Base-by-base conservation (phyloP, 2,329 filamentous ascomycete genomes). In the Venturiaceae sp. region DNA sequence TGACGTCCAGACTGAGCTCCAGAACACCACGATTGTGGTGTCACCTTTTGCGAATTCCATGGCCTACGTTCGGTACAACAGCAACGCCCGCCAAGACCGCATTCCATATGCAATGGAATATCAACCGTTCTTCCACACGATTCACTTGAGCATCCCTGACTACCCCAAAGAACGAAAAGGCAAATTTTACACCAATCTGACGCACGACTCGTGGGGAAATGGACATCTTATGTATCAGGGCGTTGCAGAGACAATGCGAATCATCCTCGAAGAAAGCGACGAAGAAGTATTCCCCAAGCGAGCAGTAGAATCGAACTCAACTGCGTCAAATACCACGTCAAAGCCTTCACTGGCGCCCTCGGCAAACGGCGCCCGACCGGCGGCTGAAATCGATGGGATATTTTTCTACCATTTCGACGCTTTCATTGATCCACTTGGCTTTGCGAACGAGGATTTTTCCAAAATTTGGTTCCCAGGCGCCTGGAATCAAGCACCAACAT, bases 401-500 rank as follows among this genome's bases (percentile, higher is more conserved):
- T 61, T 70, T 14, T 69, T 66, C 60, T 69, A 64, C 60, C 68
- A 71, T 56, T 71, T 69, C 55, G 69, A 71, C 58, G 67, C 67
- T 5, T 71, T 68, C 68, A 62, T 71, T 53, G 65, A 69, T 55
- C 69, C 69, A 3, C 58, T 70, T 30, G 63, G 55, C 14, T 71
- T 63, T 53, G 59, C 55, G 26, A 62, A 62, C 58, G 64, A 64
- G 63, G 63, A 69, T 60, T 64, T 62, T 26, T 60, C 61, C 9
- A 66, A 66, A 26, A 68, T 70, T 46, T 67, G 66, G 63, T 63
- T 68, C 58, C 67, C 65, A n/a, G 53, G 64, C 55, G 61, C 62
- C 62, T n/a, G n/a, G n/a, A n/a, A n/a, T n/a, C 44, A 61, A 3
- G 63, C 60, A 1, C 65, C 64, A 14, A 54, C 61, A 36, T 66